Evolutionary conservation across 306 rosid genomes (phyloP).

Genomic region (Malus fusca): DNA sequence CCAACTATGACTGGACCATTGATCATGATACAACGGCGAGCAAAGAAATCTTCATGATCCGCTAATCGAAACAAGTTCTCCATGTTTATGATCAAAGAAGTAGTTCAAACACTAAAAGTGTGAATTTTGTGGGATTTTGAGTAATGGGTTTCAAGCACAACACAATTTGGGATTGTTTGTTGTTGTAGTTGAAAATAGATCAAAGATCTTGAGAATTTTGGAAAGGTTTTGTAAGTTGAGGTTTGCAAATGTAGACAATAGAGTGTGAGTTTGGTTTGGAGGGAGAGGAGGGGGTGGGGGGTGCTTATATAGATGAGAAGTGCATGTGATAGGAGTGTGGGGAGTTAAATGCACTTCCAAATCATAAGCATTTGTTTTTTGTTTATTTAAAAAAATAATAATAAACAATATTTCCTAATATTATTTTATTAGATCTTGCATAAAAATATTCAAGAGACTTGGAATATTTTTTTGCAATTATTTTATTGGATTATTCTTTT

Average conservation of each 20-base stretch:
- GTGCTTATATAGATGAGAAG: constrained; percentile 45
- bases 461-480: constrained; percentile 22
- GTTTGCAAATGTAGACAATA: constrained; percentile 11
- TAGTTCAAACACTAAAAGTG: background rate
- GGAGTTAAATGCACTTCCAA: constrained; percentile 25
- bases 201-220: background rate
- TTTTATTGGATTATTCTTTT: constrained; percentile 22
- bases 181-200: background rate
- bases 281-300: constrained; percentile 21
- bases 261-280: constrained; percentile 38
- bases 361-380: constrained; percentile 24
- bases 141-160: background rate
- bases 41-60: constrained; percentile 41
- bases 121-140: background rate
- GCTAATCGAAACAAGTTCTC: constrained; percentile 51
- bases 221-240: background rate
- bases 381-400: background rate
- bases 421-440: constrained; percentile 42
- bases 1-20: constrained; percentile 90
- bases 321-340: constrained; percentile 38
- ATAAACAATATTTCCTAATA: constrained; percentile 15
- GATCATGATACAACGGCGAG: constrained; percentile 62
- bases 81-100: constrained; percentile 29
- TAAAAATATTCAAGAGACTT: constrained; percentile 8
- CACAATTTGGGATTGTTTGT: background rate